These are phyloP conservation scores for Aspergillus hortae DNA, from an alignment of 2,329 filamentous ascomycete species.

Conservation along the genomic window DNA sequence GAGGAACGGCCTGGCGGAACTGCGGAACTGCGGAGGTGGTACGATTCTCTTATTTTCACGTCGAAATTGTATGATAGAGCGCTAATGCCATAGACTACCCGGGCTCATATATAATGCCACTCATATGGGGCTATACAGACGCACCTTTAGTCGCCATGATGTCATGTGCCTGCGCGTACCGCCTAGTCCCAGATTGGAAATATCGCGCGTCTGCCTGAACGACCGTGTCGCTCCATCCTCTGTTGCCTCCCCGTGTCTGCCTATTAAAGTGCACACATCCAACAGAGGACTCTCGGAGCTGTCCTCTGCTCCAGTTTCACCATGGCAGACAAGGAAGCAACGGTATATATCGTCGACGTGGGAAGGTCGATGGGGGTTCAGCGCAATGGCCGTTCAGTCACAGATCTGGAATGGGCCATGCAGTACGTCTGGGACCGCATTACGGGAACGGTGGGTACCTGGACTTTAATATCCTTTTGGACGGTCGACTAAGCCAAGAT, in stretches of 20 bases:
- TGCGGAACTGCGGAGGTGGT: slow-evolving; percentile 3
- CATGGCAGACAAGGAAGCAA: slow-evolving; percentile 93
- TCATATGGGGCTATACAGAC: neutral
- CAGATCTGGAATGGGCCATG: slow-evolving; percentile 85
- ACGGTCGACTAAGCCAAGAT: neutral
- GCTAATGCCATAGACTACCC: neutral
- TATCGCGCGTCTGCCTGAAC: slow-evolving; percentile 43
- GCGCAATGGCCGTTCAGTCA: slow-evolving; percentile 67
- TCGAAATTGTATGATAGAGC: neutral
- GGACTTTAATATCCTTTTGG: neutral
- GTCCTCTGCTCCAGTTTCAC: slow-evolving; percentile 18
- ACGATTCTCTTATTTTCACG: neutral
- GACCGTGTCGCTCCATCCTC: slow-evolving; percentile 2
- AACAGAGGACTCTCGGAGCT: neutral
- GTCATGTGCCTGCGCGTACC: slow-evolving; percentile 40
- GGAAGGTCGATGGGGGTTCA: slow-evolving; percentile 77
- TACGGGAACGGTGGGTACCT: slow-evolving; percentile 61
- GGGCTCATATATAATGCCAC: neutral
- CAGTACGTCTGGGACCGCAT: slow-evolving; percentile 95
- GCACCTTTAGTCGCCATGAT: slow-evolving; percentile 20
- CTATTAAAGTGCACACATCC: slow-evolving; percentile 11
- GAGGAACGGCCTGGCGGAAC: neutral
- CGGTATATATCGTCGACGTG: slow-evolving; percentile 86
- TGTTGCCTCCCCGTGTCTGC: neutral
- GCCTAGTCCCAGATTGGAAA: slow-evolving; percentile 31